These are phyloP conservation scores for Phytophthora pistaciae DNA, from an alignment of 352 stramenopile species.

Conservation along the genomic window DNA sequence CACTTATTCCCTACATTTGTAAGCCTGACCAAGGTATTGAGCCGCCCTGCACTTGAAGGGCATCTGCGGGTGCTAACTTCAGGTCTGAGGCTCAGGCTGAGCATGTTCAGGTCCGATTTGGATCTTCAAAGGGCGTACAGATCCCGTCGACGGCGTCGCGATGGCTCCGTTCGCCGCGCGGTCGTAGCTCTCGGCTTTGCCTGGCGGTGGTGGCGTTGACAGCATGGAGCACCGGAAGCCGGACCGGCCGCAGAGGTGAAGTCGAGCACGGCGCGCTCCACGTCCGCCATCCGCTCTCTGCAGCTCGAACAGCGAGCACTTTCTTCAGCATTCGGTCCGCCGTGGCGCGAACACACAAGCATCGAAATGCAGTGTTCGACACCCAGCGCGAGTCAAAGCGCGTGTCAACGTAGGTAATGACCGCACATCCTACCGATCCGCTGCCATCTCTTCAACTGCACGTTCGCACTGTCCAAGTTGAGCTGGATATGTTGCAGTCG, in stretches of 20 bases:
- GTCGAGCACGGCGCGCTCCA: conserved; percentile 16
- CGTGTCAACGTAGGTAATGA: background rate
- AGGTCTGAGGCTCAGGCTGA: too few species aligned
- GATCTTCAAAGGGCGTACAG: background rate
- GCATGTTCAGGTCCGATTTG: background rate
- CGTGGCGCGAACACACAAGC: conserved; percentile 18
- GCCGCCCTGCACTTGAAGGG: too few species aligned
- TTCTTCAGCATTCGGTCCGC: conserved; percentile 25
- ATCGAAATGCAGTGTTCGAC: conserved; percentile 18
- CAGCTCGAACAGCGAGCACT: conserved; percentile 28
- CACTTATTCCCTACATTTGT: too few species aligned
- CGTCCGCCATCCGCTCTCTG: conserved; percentile 16
- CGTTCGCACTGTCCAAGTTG: conserved; percentile 32
- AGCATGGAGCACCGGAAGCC: background rate
- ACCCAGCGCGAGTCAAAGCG: background rate
- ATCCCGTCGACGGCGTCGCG: background rate
- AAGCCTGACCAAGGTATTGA: too few species aligned
- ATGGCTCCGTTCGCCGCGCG: background rate
- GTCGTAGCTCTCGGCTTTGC: background rate
- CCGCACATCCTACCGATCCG: conserved; percentile 45
- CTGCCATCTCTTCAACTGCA: conserved; percentile 39
- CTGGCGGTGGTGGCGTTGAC: conserved; percentile 15
- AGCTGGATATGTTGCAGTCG: conserved; percentile 29
- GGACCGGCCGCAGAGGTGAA: conserved; percentile 7
- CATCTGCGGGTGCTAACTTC: too few species aligned